These are phyloP conservation scores for Prototheca cutis DNA, from an alignment of 163 green algal species.

Conservation along the genomic window DNA sequence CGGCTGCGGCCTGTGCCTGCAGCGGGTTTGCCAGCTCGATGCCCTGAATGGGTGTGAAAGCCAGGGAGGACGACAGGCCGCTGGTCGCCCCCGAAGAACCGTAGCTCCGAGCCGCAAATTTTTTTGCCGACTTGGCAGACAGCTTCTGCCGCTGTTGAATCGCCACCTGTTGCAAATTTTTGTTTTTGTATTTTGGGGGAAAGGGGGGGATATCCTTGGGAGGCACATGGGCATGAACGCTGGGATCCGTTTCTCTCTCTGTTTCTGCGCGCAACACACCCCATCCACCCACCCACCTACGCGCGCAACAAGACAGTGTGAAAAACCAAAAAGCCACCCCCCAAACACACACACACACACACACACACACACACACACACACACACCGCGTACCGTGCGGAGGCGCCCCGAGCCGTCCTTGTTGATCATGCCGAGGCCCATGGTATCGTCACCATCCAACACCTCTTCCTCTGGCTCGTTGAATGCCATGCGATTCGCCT, in stretches of 20 bases:
- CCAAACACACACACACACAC: no score
- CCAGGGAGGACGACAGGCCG: conserved; percentile 78
- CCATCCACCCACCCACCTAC: no score
- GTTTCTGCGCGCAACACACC: no score
- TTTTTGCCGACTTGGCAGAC: conserved; percentile 66
- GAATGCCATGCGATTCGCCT: conserved; percentile 91
- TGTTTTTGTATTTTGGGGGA: no score
- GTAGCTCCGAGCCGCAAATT: conserved; percentile 21
- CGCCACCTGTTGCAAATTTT: no score
- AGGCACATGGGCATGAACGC: no score
- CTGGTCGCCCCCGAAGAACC: conserved; percentile 28
- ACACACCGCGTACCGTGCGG: no score
- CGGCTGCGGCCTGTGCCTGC: conserved; percentile 19
- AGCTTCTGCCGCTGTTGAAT: conserved; percentile 78
- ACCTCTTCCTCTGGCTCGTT: conserved; percentile 90
- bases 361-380: no score
- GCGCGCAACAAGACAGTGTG: no score
- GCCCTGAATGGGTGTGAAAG: conserved; percentile 96
- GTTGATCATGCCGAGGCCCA: conserved; percentile 82
- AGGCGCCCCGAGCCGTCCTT: conserved; percentile 65
- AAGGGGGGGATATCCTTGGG: no score
- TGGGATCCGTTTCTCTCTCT: no score
- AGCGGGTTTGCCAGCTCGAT: conserved; percentile 78
- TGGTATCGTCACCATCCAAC: conserved; percentile 82
- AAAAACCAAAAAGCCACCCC: no score